Percentiles rank a stretch among this genome's conserved stretches.
Evolutionary conservation across 495 filamentous ascomycete species (phyloP).

Genomic region (Talaromyces stipitatus): DNA sequence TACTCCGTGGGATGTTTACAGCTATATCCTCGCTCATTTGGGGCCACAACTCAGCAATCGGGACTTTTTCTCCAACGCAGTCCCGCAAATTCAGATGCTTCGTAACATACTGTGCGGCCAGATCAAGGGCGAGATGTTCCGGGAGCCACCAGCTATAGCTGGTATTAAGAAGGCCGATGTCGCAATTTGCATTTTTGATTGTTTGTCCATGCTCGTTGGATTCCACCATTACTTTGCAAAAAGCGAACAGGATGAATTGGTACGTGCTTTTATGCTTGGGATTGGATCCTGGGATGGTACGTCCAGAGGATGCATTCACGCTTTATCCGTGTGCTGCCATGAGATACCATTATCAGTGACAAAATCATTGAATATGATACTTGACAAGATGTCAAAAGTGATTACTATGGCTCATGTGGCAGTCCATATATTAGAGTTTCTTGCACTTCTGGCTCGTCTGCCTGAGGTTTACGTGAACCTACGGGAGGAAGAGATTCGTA

Average conservation of each 20-base stretch:
- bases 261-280: slow-evolving; percentile 74
- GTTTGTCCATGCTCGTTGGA: slow-evolving; percentile 73
- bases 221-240: slow-evolving; percentile 82
- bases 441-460: slow-evolving; percentile 76
- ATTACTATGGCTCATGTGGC: slow-evolving; percentile 88
- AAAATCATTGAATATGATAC: slow-evolving; percentile 71
- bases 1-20: slow-evolving; percentile 90
- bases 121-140: slow-evolving; percentile 63
- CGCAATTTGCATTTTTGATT: slow-evolving; percentile 77
- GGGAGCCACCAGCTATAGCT: slow-evolving; percentile 63
- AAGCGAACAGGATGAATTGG: slow-evolving; percentile 79
- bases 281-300: slow-evolving; percentile 79
- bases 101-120: slow-evolving; percentile 73
- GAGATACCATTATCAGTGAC: slow-evolving; percentile 79
- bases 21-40: slow-evolving; percentile 81
- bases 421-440: slow-evolving; percentile 89
- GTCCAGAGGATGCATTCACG: slow-evolving; percentile 87
- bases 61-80: slow-evolving; percentile 66
- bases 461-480: slow-evolving; percentile 83
- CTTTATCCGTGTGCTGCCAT: slow-evolving; percentile 85
- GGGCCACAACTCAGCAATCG: slow-evolving; percentile 84
- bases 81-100: slow-evolving; percentile 67
- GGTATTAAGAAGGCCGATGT: slow-evolving; percentile 84
- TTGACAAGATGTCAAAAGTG: slow-evolving; percentile 88
- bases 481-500: slow-evolving; percentile 78